Evolutionary conservation across 306 rosid species (phyloP).

Genomic region (Quercus parvula): DNA sequence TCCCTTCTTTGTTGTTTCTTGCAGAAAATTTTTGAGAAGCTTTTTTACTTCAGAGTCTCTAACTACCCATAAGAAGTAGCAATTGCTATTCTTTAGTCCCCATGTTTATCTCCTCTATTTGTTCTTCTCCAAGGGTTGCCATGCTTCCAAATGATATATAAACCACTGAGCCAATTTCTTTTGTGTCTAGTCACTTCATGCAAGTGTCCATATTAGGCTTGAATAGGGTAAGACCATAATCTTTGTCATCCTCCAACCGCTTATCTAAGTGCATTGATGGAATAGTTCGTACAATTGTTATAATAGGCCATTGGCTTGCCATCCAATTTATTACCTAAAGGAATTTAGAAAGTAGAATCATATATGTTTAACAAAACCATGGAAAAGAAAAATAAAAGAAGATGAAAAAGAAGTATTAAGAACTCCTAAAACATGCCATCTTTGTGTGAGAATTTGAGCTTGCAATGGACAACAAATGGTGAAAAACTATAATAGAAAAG

Average conservation of each 20-base stretch:
- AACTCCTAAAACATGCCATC: no score
- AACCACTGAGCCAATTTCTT: conserved; percentile 3
- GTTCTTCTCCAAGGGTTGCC: conserved; percentile 9
- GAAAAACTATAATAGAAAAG: no score
- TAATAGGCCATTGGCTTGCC: conserved; percentile 12
- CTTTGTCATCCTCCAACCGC: conserved; percentile 11
- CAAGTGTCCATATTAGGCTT: conserved; percentile 1
- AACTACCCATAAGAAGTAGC: conserved; percentile 16
- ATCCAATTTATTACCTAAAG: conserved; percentile 17
- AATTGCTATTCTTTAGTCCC: not conserved
- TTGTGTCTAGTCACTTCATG: conserved; percentile 8
- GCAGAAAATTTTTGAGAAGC: conserved; percentile 1
- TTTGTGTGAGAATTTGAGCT: no score
- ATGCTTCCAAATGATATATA: conserved; percentile 14
- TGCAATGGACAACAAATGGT: no score
- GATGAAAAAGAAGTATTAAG: no score
- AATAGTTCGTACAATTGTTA: conserved; percentile 7
- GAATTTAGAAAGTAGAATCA: not conserved
- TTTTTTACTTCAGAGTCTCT: conserved; percentile 4
- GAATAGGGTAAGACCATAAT: conserved; percentile 8
- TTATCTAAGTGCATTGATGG: conserved; percentile 16
- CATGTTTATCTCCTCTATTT: conserved; percentile 6
- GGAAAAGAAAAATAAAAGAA: no score
- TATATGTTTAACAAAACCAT: not conserved
- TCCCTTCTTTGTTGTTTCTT: not conserved